Conservation (phyloP, 352 stramenopile genomes). For the Aphanomyces euteiches region DNA sequence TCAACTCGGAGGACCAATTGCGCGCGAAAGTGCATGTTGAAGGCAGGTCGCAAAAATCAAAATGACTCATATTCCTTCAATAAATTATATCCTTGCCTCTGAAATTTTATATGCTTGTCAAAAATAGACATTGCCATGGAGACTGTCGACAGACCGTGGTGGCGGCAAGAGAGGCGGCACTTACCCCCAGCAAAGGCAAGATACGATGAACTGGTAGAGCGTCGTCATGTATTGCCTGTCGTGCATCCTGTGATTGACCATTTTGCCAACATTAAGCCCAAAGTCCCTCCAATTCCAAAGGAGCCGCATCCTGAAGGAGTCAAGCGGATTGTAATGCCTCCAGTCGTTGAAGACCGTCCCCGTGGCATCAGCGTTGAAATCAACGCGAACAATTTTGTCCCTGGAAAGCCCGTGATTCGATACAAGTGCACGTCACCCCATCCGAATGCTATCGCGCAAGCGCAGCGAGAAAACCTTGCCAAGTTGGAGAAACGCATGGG, state of each 20-base stretch:
- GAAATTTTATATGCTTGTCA: neutral
- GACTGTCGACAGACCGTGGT: conserved; percentile 1
- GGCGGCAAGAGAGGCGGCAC: conserved; percentile 26
- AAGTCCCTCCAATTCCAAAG: neutral
- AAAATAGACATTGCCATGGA: conserved; percentile 1
- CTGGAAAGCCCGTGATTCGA: neutral
- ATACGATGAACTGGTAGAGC: conserved; percentile 18
- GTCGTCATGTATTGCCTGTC: conserved; percentile 20
- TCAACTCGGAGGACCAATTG: conserved; percentile 25
- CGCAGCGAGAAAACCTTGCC: conserved; percentile 5
- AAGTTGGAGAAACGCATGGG: conserved; percentile 22
- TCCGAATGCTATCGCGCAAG: conserved; percentile 6
- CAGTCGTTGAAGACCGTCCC: conserved; percentile 8
- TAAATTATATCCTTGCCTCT: neutral
- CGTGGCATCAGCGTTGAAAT: conserved; percentile 13
- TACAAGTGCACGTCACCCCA: conserved; percentile 14
- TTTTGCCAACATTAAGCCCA: conserved; percentile 28
- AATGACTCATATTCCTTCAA: neutral
- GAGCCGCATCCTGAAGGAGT: conserved; percentile 25
- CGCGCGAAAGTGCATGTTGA: conserved; percentile 22
- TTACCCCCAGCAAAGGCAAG: neutral
- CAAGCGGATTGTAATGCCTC: conserved; percentile 22
- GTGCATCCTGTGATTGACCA: conserved; percentile 27
- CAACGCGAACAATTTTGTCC: conserved; percentile 21
- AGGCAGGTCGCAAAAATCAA: neutral